Evolutionary conservation across 2,329 filamentous ascomycete species (phyloP), one percentile per base, ranked within the genome.

Genomic region (Curvularia eragrostidis): DNA sequence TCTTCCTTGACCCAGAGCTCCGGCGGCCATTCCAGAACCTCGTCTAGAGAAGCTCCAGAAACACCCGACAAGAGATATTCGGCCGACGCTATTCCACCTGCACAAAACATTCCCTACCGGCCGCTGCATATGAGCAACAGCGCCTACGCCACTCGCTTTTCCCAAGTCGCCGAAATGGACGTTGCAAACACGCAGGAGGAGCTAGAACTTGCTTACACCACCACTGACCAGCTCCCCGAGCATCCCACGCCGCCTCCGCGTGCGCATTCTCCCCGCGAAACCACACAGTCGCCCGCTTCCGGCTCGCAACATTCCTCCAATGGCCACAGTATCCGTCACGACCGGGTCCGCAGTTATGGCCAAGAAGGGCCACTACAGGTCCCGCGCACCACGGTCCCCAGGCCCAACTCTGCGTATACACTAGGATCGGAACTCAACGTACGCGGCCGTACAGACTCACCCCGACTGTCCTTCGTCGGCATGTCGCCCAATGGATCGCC

Each of bases 321-420:
- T 52, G 65, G 69, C 44, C 67, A 71, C 44, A 68, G 72, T 46
- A 67, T 63, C 36, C 69, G 63, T 36, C 62, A 68, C 59, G 64
- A 61, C 43, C 62, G 67, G 58, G 65, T 61, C 52, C 73, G 77
- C 63, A 61, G 71, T 42, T 71, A 69, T 48, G 70, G 67, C 8
- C 64, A 65, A 15, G 74, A 71, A n/a, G 67, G 59, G 26, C 71
- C 70, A 24, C 60, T 76, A 36, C 71, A 75, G 48, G 70, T 80
- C 56, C 80, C 84, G 64, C 86, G 78, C 69, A 86, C 81, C 58
- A 86, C 85, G 13, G 73, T 90, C 61, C 84, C 85, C 39, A 84
- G 93, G 50, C 93, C 93, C 5, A 83, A 83, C 23, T 97, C 93
- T 12, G 82, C 89, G 5, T 93, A 93, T 75, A 95, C 91, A 2